phyloP scores from a whole-genome alignment of 495 filamentous ascomycete genomes.

The Penicillium psychrofluorescens region DNA sequence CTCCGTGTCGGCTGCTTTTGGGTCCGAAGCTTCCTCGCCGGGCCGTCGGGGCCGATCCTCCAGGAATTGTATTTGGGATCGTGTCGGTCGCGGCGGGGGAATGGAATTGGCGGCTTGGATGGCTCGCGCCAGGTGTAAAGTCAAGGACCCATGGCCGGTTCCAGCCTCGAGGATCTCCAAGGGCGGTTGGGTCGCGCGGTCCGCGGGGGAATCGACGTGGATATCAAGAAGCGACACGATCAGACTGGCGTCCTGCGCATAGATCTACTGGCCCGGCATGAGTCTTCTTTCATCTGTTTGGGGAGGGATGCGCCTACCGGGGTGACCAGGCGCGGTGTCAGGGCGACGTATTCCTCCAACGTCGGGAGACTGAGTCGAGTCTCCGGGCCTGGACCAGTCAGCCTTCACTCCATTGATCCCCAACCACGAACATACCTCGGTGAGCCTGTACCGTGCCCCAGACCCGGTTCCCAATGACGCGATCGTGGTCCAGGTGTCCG shows the following conservation, averaged over 20 bases:
- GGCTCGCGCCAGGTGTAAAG: conserved; percentile 64
- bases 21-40: conserved; percentile 10
- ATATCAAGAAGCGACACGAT: conserved; percentile 72
- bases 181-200: conserved; percentile 12
- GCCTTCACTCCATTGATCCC: not conserved
- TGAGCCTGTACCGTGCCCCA: conserved; percentile 47
- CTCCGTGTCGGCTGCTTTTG: not conserved
- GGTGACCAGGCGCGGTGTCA: conserved; percentile 59
- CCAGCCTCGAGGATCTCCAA: conserved; percentile 76
- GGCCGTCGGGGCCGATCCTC: conserved; percentile 19
- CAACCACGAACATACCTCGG: conserved; percentile 26
- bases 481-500: conserved; percentile 47
- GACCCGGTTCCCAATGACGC: conserved; percentile 56
- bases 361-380: conserved; percentile 56
- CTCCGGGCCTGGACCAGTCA: conserved; percentile 23
- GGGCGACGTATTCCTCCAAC: conserved; percentile 61
- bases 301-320: conserved; percentile 44
- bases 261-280: conserved; percentile 49
- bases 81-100: conserved; percentile 25
- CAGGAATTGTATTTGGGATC: conserved; percentile 31
- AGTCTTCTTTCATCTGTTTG: conserved; percentile 5
- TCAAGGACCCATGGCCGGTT: conserved; percentile 71
- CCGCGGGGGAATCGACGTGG: conserved; percentile 41
- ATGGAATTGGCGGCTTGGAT: conserved; percentile 64
- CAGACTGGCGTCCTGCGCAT: conserved; percentile 60